Evolutionary conservation across 768 basidiomycete species (phyloP), one percentile per base, ranked within the genome.

Genomic region (Leccinum broughii): DNA sequence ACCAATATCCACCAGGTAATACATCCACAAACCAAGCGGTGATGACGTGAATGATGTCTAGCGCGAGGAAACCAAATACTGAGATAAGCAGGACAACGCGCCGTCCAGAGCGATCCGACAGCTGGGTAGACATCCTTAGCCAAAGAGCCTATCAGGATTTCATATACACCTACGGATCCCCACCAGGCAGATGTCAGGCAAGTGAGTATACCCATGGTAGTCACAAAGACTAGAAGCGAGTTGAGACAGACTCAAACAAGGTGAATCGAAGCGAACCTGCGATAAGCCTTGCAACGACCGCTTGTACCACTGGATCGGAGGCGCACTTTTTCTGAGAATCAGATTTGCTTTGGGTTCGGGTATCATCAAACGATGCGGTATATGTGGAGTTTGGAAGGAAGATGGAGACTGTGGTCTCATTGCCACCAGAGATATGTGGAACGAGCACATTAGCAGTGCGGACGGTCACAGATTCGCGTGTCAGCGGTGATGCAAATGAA

Each of bases 101-200:
- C 49, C 94, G 85, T 11, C 94, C 94, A 69, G 82, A 74, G 15
- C 89, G 81, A 74, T 97, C 94, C 5, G 90, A 92, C 48, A 88
- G 80, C 86, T 92, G 46, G 26, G 32, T 9, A 28, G 34, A 56
- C 15, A 46, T 2, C 9, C 7, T 64, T 48, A 60, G 56, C 15
- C 8, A 14, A 49, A 41, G 13, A 30, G 10, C 3, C 24, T 46
- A 22, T 17, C 22, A 8, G 30, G 24, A 8, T n/a, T 44, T 54
- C 51, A 32, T 32, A 60, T 35, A 53, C 57, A 78, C 87, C 71
- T 73, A 90, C 89, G 56, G 87, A 81, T 57, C 90, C 89, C 94
- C 94, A 96, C 84, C 87, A 95, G 3, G 84, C 91, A 13, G 88
- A 87, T 3, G 92, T 93, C 34, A 95, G 68, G 62, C 90, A 90